Evolutionary conservation across 2,329 filamentous ascomycete species (phyloP).

Genomic region (Venturia oleaginea): DNA sequence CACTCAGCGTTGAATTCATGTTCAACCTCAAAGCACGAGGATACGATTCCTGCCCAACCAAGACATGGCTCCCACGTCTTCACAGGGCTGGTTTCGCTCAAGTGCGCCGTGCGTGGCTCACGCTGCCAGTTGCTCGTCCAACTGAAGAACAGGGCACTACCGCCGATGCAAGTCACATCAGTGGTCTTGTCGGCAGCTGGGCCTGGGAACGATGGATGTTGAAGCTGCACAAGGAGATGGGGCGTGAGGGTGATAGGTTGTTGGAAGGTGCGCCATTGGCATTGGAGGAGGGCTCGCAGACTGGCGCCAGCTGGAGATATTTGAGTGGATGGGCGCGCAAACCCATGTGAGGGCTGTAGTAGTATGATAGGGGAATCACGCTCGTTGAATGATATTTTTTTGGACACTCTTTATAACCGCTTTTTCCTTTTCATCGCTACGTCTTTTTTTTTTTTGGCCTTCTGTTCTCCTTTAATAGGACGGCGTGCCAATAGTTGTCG

Average conservation of each 20-base stretch:
- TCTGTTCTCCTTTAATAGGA: neutral
- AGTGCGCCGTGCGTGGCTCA: conserved; percentile 78
- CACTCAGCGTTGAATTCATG: conserved; percentile 83
- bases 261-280: conserved; percentile 48
- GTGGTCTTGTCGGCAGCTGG: conserved; percentile 77
- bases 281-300: conserved; percentile 51
- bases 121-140: conserved; percentile 66
- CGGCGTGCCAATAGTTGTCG: neutral
- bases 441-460: neutral
- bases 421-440: neutral
- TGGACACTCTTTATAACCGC: neutral
- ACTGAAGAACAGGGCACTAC: conserved; percentile 35
- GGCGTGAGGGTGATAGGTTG: conserved; percentile 48
- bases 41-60: conserved; percentile 79
- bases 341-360: conserved; percentile 13
- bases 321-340: conserved; percentile 43
- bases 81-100: conserved; percentile 67
- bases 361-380: neutral
- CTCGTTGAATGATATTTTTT: neutral
- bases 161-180: conserved; percentile 61
- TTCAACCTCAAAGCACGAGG: conserved; percentile 82
- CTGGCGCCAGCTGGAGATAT: conserved; percentile 50
- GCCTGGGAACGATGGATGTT: conserved; percentile 96
- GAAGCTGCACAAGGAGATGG: conserved; percentile 78
- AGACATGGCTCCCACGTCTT: conserved; percentile 68